Conservation (phyloP, 805 yeast species). For the Suhomyces faveliae region DNA sequence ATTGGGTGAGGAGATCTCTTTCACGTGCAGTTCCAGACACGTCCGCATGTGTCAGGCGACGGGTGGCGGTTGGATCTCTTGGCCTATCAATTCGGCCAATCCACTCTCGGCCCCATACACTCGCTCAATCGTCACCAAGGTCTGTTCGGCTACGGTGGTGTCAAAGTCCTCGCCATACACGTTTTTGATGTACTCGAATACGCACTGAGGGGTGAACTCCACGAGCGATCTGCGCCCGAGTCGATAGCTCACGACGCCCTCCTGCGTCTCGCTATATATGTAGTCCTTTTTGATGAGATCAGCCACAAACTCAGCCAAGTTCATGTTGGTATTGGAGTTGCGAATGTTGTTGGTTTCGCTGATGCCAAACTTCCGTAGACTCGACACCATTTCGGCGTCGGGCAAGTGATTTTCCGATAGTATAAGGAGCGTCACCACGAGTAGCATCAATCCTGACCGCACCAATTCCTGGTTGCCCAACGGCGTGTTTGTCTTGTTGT, state of each 20-base stretch:
- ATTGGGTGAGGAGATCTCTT: too few species aligned
- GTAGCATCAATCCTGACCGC: conserved; percentile 29
- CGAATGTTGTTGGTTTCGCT: conserved; percentile 10
- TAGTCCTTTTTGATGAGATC: conserved; percentile 33
- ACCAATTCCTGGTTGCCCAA: conserved; percentile 26
- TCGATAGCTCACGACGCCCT: conserved; percentile 20
- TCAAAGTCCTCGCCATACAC: conserved; percentile 27
- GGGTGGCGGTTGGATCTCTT: neutral
- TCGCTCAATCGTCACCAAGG: conserved; percentile 23
- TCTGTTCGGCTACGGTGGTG: conserved; percentile 15
- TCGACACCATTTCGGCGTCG: conserved; percentile 23
- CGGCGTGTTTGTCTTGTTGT: conserved; percentile 17
- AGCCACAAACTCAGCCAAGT: conserved; percentile 20
- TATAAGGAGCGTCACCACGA: conserved; percentile 29
- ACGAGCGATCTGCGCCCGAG: conserved; percentile 33
- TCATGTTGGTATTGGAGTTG: conserved; percentile 13
- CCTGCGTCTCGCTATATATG: conserved; percentile 13
- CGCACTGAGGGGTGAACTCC: conserved; percentile 32
- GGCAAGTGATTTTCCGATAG: conserved; percentile 31
- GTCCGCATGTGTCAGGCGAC: neutral
- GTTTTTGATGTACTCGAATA: conserved; percentile 23
- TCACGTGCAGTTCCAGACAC: neutral
- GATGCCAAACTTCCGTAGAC: conserved; percentile 21
- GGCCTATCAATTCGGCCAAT: neutral
- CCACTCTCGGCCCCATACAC: conserved; percentile 18